Base-by-base conservation (phyloP, 2,329 filamentous ascomycete genomes). In the Sordariomycetes sp. region DNA sequence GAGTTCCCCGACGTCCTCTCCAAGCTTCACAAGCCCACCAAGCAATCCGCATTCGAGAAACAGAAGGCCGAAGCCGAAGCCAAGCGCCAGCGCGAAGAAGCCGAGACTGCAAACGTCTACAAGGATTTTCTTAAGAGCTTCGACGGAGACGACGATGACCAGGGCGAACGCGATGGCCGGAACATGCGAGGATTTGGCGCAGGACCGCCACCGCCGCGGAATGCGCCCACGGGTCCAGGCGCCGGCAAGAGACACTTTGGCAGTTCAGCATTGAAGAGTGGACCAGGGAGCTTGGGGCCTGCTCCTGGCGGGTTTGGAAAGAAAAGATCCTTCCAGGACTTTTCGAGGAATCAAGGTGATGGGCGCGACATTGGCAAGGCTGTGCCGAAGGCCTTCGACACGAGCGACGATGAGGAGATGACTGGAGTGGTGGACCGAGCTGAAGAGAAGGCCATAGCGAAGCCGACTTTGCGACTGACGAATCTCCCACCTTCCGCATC, bases 21-120 rank as follows among this genome's bases (percentile, higher is more conserved):
- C 33, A 94, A 93, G 58, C 76, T 92, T 33, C 75, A 82, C 36
- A 85, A 85, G 32, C 78, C 85, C 0, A 72, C 79, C 41, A 92
- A 88, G 59, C 85, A 92, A 53, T 93, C 86, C 15, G 71, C 82
- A 18, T 94, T 93, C 54, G 88, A 94, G 61, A 80, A 81, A 47
- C 84, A 93, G 55, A 86, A 84, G 56, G 85, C 85, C 39, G 86
- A 94, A 54, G 85, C 84, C 37, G 86, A 94, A 64, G 86, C 86
- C 17, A 94, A 94, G 62, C 79, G 84, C 39, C 72, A 75, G 46
- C 75, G 86, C 45, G 88, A 94, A 57, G 82, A 82, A 49, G 86
- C 82, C 44, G 88, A 94, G 60, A 93, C 85, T 6, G 85, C 83
- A 16, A 86, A 86, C 17, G 86, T 87, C 1, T 84, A 88, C 55